Evolutionary conservation across 305 asterid species (phyloP), one percentile per base, ranked within the genome.

Genomic region (Fraxinus ornus): DNA sequence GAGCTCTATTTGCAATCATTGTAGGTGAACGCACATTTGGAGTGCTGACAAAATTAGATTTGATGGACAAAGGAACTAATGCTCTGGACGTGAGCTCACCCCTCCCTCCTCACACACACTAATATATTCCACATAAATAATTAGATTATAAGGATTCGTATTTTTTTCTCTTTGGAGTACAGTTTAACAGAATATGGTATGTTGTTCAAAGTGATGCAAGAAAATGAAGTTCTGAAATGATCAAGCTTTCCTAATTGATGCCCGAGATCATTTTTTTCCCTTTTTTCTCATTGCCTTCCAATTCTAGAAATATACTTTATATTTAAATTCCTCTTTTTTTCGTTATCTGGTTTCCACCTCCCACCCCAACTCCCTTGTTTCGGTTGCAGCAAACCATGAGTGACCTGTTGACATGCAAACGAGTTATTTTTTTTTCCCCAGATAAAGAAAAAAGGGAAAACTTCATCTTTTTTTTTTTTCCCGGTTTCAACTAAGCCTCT

Each of bases 21-120:
- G 83, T 86, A 95, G 99, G 98, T 81, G 99, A 94, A 57, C 98
- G 99, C 12, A 95, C 99, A 39, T 95, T 95, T 86, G 99, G 99
- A 80, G 99, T 95, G 87, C 85, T 95, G 89, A 94, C 98, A 24
- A 95, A 95, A 87, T 90, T 95, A 78, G 99, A 95, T 90, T 89
- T 95, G 88, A 95, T 95, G 99, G 99, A 95, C 87, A 94, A 88
- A 88, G 99, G 99, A 87, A 95, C 99, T 80, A 93, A 95, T 81
- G 98, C 99, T 36, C 86, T 92, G 71, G 98, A 95, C 79, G 99
- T 95, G 80, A 82, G 88, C 83, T 82, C 81, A 82, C 82, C 17
- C 60, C 80, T 3, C 78, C 2, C 64, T 77, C 10, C 24, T 62
- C 26, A 4, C 26, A 2, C 28, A 6, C 57, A 19, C 57, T 41